These are phyloP conservation scores for Neurospora hispaniola DNA, from an alignment of 495 filamentous ascomycete genomes.

Conservation along the genomic window DNA sequence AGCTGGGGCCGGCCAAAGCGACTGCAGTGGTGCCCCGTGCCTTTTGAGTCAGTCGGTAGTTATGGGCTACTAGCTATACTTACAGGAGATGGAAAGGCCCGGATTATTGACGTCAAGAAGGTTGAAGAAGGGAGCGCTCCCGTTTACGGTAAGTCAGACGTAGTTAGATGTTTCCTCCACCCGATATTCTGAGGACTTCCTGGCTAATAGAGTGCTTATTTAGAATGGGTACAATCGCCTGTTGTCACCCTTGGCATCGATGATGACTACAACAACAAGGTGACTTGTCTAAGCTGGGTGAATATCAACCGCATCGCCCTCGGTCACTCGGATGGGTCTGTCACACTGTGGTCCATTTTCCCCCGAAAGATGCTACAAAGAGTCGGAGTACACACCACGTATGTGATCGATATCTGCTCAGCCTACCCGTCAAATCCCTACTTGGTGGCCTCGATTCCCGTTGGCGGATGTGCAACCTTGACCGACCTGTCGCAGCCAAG, in stretches of 20 bases:
- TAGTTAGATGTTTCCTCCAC: neutral
- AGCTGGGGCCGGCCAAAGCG: conserved; percentile 32
- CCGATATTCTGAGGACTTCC: neutral
- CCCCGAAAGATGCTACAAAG: conserved; percentile 29
- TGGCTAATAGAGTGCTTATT: neutral
- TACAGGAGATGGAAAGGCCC: conserved; percentile 31
- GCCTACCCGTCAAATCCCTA: conserved; percentile 37
- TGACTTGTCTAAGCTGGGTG: conserved; percentile 39
- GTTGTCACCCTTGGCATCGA: conserved; percentile 28
- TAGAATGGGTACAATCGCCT: conserved; percentile 32
- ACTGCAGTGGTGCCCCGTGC: conserved; percentile 36
- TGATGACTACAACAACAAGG: conserved; percentile 30
- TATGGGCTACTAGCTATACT: conserved; percentile 29
- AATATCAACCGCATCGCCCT: conserved; percentile 37
- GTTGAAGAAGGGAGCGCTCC: conserved; percentile 13
- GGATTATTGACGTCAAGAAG: conserved; percentile 26
- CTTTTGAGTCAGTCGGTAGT: conserved; percentile 13
- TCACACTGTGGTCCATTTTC: conserved; percentile 37
- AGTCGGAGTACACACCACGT: conserved; percentile 30
- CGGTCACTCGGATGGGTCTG: conserved; percentile 37
- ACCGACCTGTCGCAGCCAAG: conserved; percentile 35
- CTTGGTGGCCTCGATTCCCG: conserved; percentile 32
- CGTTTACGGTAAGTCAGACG: conserved; percentile 23
- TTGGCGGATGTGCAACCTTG: conserved; percentile 34
- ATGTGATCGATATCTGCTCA: conserved; percentile 37